These are phyloP conservation scores for Panicum hallii DNA, from an alignment of 202 grass and related monocot genomes.

Conservation along the genomic window DNA sequence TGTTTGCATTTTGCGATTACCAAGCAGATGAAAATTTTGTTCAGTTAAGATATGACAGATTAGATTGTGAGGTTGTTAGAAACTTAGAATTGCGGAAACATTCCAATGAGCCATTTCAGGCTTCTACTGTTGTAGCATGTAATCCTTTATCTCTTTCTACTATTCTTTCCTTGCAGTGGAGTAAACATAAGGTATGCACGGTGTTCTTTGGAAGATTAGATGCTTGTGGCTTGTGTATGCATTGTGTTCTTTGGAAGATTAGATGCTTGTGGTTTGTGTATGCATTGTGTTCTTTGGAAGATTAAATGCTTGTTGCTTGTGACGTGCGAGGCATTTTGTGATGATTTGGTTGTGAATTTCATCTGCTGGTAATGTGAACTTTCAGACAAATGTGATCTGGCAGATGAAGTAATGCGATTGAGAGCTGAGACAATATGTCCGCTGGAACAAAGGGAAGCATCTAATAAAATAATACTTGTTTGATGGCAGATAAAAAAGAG, in stretches of 20 bases:
- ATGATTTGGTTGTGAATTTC: background rate
- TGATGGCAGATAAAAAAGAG: background rate
- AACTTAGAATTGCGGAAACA: background rate
- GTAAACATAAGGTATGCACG: background rate
- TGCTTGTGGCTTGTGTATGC: background rate
- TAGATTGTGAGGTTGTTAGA: background rate
- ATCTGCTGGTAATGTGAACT: background rate
- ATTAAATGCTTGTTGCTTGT: background rate
- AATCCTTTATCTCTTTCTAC: background rate
- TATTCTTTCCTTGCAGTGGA: background rate
- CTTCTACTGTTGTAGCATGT: background rate
- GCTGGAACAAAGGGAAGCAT: background rate
- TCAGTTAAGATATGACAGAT: background rate
- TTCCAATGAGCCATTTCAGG: background rate
- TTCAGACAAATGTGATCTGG: background rate
- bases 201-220: background rate
- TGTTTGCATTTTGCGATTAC: background rate
- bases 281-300: background rate
- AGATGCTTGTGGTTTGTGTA: background rate
- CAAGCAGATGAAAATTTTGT: slow-evolving; percentile 8
- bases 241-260: background rate
- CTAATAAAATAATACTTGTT: background rate
- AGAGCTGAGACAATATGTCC: background rate
- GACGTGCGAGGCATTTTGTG: background rate
- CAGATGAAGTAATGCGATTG: background rate